A percentile compares a stretch with the other conserved stretches of the same genome.
phyloP scores from a whole-genome alignment of 2,329 filamentous ascomycete genomes.

The Sarocladium brachiariae region DNA sequence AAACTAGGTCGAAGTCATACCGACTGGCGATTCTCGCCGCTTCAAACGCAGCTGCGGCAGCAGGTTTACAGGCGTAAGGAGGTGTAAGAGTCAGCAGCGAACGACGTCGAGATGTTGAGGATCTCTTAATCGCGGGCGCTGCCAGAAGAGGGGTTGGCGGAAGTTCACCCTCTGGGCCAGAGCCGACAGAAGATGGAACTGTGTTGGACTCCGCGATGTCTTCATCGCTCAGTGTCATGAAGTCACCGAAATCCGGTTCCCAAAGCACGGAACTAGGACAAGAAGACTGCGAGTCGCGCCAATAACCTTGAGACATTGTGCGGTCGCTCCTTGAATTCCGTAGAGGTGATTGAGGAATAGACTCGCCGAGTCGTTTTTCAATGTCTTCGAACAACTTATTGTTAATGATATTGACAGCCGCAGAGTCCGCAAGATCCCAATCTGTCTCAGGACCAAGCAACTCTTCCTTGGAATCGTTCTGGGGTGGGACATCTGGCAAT shows the following conservation, averaged over 20 bases:
- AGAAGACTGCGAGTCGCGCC: not conserved
- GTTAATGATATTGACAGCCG: conserved; percentile 4
- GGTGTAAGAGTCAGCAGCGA: conserved; percentile 37
- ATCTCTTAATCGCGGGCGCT: not conserved
- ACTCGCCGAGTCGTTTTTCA: not conserved
- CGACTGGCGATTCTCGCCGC: conserved; percentile 48
- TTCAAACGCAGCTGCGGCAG: conserved; percentile 44
- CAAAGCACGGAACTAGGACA: conserved; percentile 1
- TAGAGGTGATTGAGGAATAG: not conserved
- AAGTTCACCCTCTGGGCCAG: conserved; percentile 10
- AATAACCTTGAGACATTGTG: not conserved
- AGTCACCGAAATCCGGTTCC: conserved; percentile 48
- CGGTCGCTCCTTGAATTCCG: not conserved
- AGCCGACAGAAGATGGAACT: not conserved
- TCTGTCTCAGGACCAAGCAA: not conserved
- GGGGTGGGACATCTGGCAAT: conserved; percentile 18
- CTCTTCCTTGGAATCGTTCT: not conserved
- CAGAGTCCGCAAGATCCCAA: conserved; percentile 7
- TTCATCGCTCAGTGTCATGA: conserved; percentile 48
- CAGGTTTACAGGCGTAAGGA: conserved; percentile 36
- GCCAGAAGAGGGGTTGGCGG: conserved; percentile 5
- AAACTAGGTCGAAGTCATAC: conserved; percentile 52
- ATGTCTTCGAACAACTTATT: not conserved
- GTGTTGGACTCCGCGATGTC: conserved; percentile 45
- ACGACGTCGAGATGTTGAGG: not conserved